These are phyloP conservation scores for Sextonia rubra DNA, from an alignment of 164 flowering plant species.

Conservation along the genomic window DNA sequence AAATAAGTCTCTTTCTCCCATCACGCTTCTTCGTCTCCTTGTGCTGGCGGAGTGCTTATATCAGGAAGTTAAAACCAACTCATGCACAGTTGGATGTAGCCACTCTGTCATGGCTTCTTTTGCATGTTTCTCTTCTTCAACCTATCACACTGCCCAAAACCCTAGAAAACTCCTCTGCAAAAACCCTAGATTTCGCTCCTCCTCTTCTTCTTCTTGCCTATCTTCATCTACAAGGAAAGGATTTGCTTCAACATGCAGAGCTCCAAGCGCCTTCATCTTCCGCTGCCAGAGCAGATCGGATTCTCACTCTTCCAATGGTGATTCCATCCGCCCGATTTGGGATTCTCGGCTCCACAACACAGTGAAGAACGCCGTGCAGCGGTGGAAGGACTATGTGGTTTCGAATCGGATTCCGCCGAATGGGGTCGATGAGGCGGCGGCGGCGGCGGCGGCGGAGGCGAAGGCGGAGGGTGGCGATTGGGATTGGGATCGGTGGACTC, in stretches of 20 bases:
- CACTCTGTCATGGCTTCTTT: conserved; percentile 4
- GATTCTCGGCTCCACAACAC: conserved; percentile 42
- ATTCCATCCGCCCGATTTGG: conserved; percentile 34
- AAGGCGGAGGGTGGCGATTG: conserved; percentile 39
- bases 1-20: too few species aligned
- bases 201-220: background rate
- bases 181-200: background rate
- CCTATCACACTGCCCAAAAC: background rate
- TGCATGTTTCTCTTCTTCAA: background rate
- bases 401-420: conserved; percentile 15
- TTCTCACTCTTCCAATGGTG: conserved; percentile 23
- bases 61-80: too few species aligned
- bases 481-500: conserved; percentile 93
- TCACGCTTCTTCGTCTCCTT: too few species aligned
- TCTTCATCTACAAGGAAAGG: background rate
- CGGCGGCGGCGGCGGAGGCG: background rate
- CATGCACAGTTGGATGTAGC: too few species aligned
- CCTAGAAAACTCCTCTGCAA: background rate
- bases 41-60: too few species aligned
- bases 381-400: conserved; percentile 40
- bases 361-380: conserved; percentile 31
- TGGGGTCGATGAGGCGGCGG: background rate
- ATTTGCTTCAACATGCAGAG: conserved; percentile 9
- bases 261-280: conserved; percentile 29
- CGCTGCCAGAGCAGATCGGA: conserved; percentile 34